These are phyloP conservation scores for Yamadazyma buinensis DNA, from an alignment of 1,139 yeast genomes.

Conservation along the genomic window DNA sequence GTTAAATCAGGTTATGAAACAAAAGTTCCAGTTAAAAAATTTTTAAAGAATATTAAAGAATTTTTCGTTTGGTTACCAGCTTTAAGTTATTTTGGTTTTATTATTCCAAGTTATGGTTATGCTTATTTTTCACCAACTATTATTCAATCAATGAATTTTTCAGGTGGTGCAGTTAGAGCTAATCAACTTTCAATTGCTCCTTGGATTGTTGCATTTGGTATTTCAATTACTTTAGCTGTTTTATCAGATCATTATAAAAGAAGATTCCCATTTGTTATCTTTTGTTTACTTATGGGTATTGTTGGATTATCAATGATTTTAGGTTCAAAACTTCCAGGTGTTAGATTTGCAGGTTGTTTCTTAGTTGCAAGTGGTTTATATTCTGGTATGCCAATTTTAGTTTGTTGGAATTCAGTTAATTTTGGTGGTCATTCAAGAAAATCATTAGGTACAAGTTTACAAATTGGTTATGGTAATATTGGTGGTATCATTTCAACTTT, in stretches of 20 bases:
- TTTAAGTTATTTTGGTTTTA: conserved; percentile 56
- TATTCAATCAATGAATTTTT: conserved; percentile 53
- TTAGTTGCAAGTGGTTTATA: conserved; percentile 63
- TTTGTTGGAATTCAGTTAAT: conserved; percentile 70
- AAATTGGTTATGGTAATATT: conserved; percentile 77
- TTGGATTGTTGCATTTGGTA: conserved; percentile 62
- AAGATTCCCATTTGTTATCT: conserved; percentile 48
- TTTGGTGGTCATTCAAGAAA: conserved; percentile 69
- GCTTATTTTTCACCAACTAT: conserved; percentile 70
- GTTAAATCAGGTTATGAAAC: conserved; percentile 50
- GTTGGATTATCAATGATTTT: conserved; percentile 54
- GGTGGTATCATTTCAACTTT: conserved; percentile 77
- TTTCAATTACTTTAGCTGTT: conserved; percentile 45
- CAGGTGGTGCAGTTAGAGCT: conserved; percentile 56
- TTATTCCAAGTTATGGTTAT: conserved; percentile 67
- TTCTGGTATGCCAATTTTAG: conserved; percentile 69
- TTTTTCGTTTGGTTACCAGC: conserved; percentile 52
- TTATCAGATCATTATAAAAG: conserved; percentile 45
- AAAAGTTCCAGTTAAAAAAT: conserved; percentile 40
- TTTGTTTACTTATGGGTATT: conserved; percentile 40
- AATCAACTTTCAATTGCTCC: conserved; percentile 71
- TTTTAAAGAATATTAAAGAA: conserved; percentile 43
- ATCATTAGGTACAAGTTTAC: conserved; percentile 71
- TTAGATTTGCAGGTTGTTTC: conserved; percentile 72
- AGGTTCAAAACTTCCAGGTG: conserved; percentile 31